phyloP scores from a whole-genome alignment of 2,329 filamentous ascomycete species.

The Colletotrichum spaethianum region DNA sequence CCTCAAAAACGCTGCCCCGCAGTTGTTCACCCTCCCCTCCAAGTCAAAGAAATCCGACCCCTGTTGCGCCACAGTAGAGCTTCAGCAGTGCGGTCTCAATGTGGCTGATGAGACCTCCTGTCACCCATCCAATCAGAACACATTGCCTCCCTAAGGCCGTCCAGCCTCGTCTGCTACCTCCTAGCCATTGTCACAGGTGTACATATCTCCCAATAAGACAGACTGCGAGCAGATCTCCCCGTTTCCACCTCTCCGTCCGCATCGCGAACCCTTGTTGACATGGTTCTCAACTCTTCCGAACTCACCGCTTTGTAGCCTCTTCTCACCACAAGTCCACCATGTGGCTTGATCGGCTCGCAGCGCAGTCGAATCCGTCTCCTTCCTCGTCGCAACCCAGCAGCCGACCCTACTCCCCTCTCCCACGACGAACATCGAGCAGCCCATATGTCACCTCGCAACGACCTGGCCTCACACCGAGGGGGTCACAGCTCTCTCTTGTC shows the following conservation, averaged over 20 bases:
- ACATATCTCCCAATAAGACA: slow-evolving; percentile 26
- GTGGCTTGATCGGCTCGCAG: slow-evolving; percentile 92
- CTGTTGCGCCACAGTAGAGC: slow-evolving; percentile 30
- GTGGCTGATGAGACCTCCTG: slow-evolving; percentile 21
- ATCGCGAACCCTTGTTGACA: slow-evolving; percentile 13
- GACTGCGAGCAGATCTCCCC: neutral
- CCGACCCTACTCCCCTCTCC: slow-evolving; percentile 80
- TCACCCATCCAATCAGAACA: slow-evolving; percentile 26
- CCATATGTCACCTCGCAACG: slow-evolving; percentile 79
- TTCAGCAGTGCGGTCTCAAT: neutral
- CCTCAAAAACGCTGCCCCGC: slow-evolving; percentile 32
- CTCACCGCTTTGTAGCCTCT: slow-evolving; percentile 39
- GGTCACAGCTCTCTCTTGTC: slow-evolving; percentile 84
- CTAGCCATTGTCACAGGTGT: slow-evolving; percentile 17
- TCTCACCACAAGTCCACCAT: slow-evolving; percentile 61
- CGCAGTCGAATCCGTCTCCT: slow-evolving; percentile 74
- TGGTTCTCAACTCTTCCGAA: slow-evolving; percentile 9
- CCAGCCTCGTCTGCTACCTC: slow-evolving; percentile 31
- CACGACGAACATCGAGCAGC: slow-evolving; percentile 76
- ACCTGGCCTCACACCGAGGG: slow-evolving; percentile 77
- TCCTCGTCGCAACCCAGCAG: slow-evolving; percentile 66
- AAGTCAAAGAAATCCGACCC: slow-evolving; percentile 15
- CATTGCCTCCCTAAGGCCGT: slow-evolving; percentile 13
- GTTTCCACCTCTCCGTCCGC: neutral
- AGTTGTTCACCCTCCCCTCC: slow-evolving; percentile 2